Conservation (phyloP, 2,329 filamentous ascomycete genomes). For the Apiospora phragmitis region DNA sequence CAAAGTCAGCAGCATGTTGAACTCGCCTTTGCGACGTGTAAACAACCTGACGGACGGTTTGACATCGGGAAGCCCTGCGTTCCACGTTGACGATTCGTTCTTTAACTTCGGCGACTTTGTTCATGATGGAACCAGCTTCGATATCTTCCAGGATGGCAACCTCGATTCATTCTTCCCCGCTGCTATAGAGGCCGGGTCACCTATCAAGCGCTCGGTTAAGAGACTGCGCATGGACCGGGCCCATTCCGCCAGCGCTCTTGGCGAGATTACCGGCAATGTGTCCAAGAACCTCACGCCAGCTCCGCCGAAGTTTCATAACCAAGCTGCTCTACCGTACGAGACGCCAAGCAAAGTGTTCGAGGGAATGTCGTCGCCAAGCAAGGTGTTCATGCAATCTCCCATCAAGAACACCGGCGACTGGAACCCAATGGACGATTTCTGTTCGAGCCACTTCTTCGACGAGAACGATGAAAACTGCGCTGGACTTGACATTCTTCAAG, state of each 20-base stretch:
- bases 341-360: slow-evolving; percentile 61
- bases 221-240: slow-evolving; percentile 65
- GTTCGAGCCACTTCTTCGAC: slow-evolving; percentile 53
- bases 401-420: slow-evolving; percentile 42
- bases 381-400: slow-evolving; percentile 45
- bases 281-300: slow-evolving; percentile 51
- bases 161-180: slow-evolving; percentile 45
- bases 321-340: slow-evolving; percentile 44
- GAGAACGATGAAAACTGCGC: slow-evolving; percentile 60
- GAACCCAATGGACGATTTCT: slow-evolving; percentile 50
- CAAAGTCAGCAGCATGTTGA: slow-evolving; percentile 72
- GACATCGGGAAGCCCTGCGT: slow-evolving; percentile 66
- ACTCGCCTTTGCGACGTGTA: slow-evolving; percentile 59
- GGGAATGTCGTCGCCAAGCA: slow-evolving; percentile 56
- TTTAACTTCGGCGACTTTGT: slow-evolving; percentile 53
- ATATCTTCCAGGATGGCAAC: slow-evolving; percentile 58
- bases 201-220: slow-evolving; percentile 62
- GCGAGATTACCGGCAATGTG: slow-evolving; percentile 57
- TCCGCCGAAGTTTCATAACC: slow-evolving; percentile 46
- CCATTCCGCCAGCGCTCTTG: slow-evolving; percentile 61
- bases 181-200: slow-evolving; percentile 57
- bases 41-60: slow-evolving; percentile 50
- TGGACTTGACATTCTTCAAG: slow-evolving; percentile 71
- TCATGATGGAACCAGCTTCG: slow-evolving; percentile 55
- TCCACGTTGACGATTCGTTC: slow-evolving; percentile 60